A percentile compares a stretch with the other conserved stretches of the same genome.
These are phyloP conservation scores for Trametes cubensis DNA, from an alignment of 768 basidiomycete species.

Conservation along the genomic window DNA sequence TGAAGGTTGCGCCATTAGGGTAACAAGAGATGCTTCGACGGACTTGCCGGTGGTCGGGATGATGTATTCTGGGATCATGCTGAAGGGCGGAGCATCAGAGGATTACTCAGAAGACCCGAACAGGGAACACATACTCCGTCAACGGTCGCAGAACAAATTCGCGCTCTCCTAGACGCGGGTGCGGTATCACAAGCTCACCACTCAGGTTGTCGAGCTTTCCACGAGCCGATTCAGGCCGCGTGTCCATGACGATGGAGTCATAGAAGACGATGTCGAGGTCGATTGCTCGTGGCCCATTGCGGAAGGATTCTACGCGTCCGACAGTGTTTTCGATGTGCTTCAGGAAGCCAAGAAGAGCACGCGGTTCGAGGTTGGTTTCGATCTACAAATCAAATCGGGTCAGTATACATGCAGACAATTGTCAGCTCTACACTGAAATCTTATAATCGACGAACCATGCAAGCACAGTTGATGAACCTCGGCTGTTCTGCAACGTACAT, in stretches of 20 bases:
- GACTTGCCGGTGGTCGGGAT: constrained; percentile 63
- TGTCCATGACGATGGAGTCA: constrained; percentile 61
- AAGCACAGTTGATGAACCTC: constrained; percentile 88
- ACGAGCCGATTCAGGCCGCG: constrained; percentile 45
- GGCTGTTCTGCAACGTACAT: constrained; percentile 97
- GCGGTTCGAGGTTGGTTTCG: constrained; percentile 68
- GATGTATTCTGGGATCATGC: constrained; percentile 76
- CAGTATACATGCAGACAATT: neutral
- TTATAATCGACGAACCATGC: constrained; percentile 60
- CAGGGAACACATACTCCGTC: constrained; percentile 67
- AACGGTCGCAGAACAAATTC: constrained; percentile 93
- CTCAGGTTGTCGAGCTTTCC: constrained; percentile 53
- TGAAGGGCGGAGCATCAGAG: constrained; percentile 34
- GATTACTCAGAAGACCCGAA: neutral
- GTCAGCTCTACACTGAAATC: neutral
- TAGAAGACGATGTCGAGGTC: constrained; percentile 90
- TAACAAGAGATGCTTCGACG: constrained; percentile 48
- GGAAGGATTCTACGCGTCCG: constrained; percentile 76
- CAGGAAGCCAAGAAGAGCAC: constrained; percentile 57
- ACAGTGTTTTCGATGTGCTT: constrained; percentile 76
- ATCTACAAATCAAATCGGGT: constrained; percentile 50
- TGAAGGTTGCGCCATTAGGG: constrained; percentile 39
- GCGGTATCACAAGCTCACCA: constrained; percentile 81
- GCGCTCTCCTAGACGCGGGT: constrained; percentile 77
- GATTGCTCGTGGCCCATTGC: constrained; percentile 86